A percentile compares a stretch with the other conserved stretches of the same genome.
Evolutionary conservation across 768 basidiomycete genomes (phyloP).

Genomic region (Rhodotorula toruloides): DNA sequence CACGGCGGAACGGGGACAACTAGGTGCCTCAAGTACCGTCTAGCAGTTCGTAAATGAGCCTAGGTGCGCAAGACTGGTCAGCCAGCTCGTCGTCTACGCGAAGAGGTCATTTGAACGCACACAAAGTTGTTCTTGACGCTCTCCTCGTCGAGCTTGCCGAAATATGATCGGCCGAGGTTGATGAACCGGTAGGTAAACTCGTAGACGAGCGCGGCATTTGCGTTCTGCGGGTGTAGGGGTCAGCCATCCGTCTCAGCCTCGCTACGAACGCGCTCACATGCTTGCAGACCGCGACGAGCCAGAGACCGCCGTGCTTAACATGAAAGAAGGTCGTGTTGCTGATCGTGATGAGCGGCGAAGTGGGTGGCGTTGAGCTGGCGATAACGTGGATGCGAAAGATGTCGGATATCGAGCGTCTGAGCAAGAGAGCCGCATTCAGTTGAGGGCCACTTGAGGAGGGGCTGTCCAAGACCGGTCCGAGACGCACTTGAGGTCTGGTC

Average conservation of each 20-base stretch:
- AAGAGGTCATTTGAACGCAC: neutral
- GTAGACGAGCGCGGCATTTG: constrained; percentile 94
- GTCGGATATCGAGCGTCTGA: constrained; percentile 42
- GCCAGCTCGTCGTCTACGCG: no score
- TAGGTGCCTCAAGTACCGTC: constrained; percentile 63
- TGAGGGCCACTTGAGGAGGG: no score
- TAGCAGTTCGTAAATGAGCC: constrained; percentile 89
- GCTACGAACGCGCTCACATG: no score
- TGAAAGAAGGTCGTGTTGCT: constrained; percentile 99
- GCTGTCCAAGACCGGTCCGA: neutral
- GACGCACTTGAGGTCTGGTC: constrained; percentile 90
- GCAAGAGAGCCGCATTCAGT: neutral
- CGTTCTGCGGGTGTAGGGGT: constrained; percentile 53
- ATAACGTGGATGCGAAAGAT: constrained; percentile 97
- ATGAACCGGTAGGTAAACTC: constrained; percentile 97
- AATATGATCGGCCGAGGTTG: constrained; percentile 88
- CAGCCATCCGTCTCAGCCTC: neutral
- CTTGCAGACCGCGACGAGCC: constrained; percentile 54
- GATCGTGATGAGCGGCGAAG: constrained; percentile 94
- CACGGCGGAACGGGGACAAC: no score
- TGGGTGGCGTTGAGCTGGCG: constrained; percentile 66
- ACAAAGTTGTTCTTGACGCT: constrained; percentile 99
- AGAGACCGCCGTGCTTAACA: constrained; percentile 89
- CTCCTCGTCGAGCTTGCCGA: constrained; percentile 97
- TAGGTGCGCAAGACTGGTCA: neutral